Evolutionary conservation across 2,329 filamentous ascomycete species (phyloP), one percentile per base, ranked within the genome.

Genomic region (Arthrobotrys megalospora): DNA sequence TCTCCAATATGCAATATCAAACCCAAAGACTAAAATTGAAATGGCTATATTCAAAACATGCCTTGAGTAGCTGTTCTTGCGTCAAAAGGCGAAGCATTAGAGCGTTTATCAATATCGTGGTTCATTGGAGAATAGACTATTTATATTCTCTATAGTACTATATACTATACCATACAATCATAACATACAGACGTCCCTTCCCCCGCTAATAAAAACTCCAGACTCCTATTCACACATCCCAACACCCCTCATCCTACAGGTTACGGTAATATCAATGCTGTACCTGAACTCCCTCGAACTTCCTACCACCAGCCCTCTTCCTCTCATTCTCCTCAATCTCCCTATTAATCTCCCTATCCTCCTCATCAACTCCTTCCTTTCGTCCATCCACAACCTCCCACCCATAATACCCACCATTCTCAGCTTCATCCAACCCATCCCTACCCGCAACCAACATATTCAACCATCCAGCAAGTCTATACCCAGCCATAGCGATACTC

Each of bases 401-500:
- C 38, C 24, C 24, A 28, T 28, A 28, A 28, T 28, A 28, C 24
- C 24, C 24, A 28, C 24, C 24, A 28, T 28, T 28, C 24, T 32
- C 43, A 24, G 7, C 41, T 34, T 55, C 64, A 24, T 66, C 41
- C 52, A 80, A 53, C 38, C 80, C 81, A 12, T 80, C 79, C 60
- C 60, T 78, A 14, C 82, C 82, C 1, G 73, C 64, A 64, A 82
- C 89, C 81, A 92, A 90, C 81, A 87, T 84, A 82, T 92, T 90
- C 78, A 92, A 84, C 89, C 90, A 92, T 19, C 87, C 87, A 1
- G 89, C 91, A 83, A 93, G 86, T 60, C 91, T 87, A 83, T 89
- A 91, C 10, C 91, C 91, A 3, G 90, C 91, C 80, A 88, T 89
- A 6, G 91, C 91, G 78, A 93, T 86, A 82, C 91, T 89, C 76